These are phyloP conservation scores for Wickerhamiella musiphila DNA, from an alignment of 805 yeast genomes.

Conservation along the genomic window DNA sequence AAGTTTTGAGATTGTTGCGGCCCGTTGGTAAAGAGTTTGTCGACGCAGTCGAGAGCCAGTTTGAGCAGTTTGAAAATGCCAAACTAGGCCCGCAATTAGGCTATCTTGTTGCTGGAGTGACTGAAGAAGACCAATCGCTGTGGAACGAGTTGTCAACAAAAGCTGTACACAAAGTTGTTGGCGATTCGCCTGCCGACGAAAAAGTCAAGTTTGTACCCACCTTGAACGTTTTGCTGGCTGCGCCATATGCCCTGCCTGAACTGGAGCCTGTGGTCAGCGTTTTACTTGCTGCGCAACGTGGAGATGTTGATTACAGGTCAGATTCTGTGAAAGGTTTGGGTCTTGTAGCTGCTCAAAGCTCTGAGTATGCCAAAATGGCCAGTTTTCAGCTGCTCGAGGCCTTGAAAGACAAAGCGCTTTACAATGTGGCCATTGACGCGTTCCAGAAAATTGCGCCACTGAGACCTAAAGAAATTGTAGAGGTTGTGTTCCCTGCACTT, in stretches of 20 bases:
- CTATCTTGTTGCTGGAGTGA: slow-evolving; percentile 5
- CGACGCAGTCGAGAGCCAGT: slow-evolving; percentile 16
- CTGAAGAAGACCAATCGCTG: not conserved
- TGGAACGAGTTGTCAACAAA: not conserved
- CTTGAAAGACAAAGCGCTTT: slow-evolving; percentile 29
- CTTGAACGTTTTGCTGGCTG: slow-evolving; percentile 17
- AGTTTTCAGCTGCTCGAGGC: slow-evolving; percentile 7
- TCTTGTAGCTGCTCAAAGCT: slow-evolving; percentile 25
- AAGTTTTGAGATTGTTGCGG: slow-evolving; percentile 28
- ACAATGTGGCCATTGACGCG: slow-evolving; percentile 36
- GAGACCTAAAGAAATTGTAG: slow-evolving; percentile 28
- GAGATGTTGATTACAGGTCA: slow-evolving; percentile 54
- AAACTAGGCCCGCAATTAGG: slow-evolving; percentile 6
- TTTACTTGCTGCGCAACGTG: slow-evolving; percentile 43
- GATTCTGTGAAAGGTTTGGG: slow-evolving; percentile 49
- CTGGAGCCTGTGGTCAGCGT: slow-evolving; percentile 55
- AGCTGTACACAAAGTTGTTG: slow-evolving; percentile 28
- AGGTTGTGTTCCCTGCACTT: slow-evolving; percentile 34
- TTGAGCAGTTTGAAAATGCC: not conserved
- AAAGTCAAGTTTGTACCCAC: not conserved
- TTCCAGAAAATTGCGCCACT: slow-evolving; percentile 30
- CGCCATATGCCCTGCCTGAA: slow-evolving; percentile 24
- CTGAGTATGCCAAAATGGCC: slow-evolving; percentile 15
- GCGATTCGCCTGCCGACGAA: slow-evolving; percentile 12
- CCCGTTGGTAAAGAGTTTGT: slow-evolving; percentile 25